A percentile compares a stretch with the other conserved stretches of the same genome.
Evolutionary conservation across 345 rosid species (phyloP).

Genomic region (Litchi chinensis): DNA sequence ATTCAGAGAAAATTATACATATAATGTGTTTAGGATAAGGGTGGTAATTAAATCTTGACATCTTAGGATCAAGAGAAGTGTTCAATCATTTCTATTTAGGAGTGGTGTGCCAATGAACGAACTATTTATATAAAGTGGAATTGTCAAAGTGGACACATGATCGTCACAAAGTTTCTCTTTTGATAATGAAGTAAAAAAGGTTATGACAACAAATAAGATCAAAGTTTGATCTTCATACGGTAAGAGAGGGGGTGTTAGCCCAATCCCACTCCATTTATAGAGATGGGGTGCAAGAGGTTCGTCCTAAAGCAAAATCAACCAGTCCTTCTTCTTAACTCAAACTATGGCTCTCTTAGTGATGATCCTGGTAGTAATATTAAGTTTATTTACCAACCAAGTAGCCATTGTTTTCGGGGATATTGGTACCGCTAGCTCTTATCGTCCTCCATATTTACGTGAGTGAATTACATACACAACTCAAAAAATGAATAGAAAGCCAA

Average conservation of each 20-base stretch:
- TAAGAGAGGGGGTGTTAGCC: not conserved
- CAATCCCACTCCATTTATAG: not conserved
- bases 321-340: not conserved
- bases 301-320: not conserved
- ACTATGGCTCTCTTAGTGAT: not conserved
- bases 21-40: too few relatives aligned
- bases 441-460: slow-evolving; percentile 40
- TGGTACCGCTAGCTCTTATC: slow-evolving; percentile 31
- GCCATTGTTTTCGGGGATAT: slow-evolving; percentile 23
- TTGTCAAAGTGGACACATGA: not conserved
- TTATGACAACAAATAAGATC: too few relatives aligned
- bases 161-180: not conserved
- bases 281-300: not conserved
- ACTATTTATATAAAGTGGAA: not conserved
- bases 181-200: not conserved
- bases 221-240: too few relatives aligned
- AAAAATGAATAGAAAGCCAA: too few relatives aligned
- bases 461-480: not conserved
- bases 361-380: not conserved
- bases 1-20: too few relatives aligned
- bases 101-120: not conserved
- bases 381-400: slow-evolving; percentile 11
- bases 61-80: too few relatives aligned
- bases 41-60: too few relatives aligned
- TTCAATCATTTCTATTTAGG: too few relatives aligned